Percentiles rank a stretch among this genome's conserved stretches.
These are phyloP conservation scores for Sequoiadendron giganteum DNA, from an alignment of 75 land plant species.

Conservation along the genomic window DNA sequence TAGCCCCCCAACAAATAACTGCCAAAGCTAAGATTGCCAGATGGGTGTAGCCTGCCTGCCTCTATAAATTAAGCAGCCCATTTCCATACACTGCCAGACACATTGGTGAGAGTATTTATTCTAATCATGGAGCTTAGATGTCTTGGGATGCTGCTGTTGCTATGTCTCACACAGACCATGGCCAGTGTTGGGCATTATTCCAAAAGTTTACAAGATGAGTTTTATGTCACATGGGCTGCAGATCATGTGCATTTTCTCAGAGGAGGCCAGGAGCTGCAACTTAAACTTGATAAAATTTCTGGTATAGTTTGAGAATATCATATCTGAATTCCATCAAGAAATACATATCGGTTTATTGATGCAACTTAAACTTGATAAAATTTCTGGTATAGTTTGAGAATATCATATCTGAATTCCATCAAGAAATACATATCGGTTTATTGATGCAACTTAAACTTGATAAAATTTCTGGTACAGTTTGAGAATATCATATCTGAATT, in stretches of 20 bases:
- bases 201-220: background rate
- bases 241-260: background rate
- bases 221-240: slow-evolving; percentile 4
- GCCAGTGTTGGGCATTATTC: no score
- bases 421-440: no score
- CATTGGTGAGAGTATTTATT: no score
- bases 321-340: background rate
- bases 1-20: no score
- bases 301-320: background rate
- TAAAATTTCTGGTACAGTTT: background rate
- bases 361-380: background rate
- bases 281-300: background rate
- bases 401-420: background rate
- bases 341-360: no score
- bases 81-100: no score
- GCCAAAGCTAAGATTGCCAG: no score
- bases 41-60: no score
- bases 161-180: no score
- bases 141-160: no score
- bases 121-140: no score
- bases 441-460: background rate
- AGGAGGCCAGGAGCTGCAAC: background rate
- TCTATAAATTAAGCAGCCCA: no score
- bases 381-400: background rate
- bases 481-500: background rate